Conservation (phyloP, 371 early-diverging fungal species). For the Saksenaea vasiformis region DNA sequence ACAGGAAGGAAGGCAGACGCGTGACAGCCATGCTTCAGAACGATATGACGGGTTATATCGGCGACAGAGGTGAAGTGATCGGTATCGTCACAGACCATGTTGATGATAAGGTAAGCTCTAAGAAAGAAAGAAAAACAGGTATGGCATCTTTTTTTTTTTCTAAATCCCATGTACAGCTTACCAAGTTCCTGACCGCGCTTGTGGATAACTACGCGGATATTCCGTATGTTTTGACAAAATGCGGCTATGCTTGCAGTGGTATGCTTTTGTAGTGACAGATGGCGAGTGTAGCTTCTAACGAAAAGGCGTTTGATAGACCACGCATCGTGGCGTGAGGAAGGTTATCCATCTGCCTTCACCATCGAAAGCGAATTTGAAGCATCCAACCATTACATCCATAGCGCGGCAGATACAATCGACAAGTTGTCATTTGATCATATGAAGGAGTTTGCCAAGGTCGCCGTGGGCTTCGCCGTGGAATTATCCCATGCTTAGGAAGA, state of each 20-base stretch:
- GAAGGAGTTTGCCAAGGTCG: slow-evolving; percentile 81
- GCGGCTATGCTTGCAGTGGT: slow-evolving; percentile 71
- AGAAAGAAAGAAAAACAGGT: not conserved
- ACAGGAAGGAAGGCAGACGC: slow-evolving; percentile 54
- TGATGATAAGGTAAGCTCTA: slow-evolving; percentile 46
- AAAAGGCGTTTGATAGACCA: slow-evolving; percentile 66
- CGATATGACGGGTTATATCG: slow-evolving; percentile 85
- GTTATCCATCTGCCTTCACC: slow-evolving; percentile 84
- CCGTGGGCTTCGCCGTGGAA: slow-evolving; percentile 85
- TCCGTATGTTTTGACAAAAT: slow-evolving; percentile 58
- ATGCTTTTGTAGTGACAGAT: slow-evolving; percentile 13
- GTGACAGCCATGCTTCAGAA: slow-evolving; percentile 79
- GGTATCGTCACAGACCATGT: slow-evolving; percentile 87
- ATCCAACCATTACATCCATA: slow-evolving; percentile 75
- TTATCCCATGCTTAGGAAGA: slow-evolving; percentile 45
- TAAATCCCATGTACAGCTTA: slow-evolving; percentile 44
- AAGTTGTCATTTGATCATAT: slow-evolving; percentile 86
- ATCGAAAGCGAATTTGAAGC: slow-evolving; percentile 81
- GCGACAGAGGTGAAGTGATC: slow-evolving; percentile 63
- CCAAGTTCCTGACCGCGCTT: slow-evolving; percentile 60
- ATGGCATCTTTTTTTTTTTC: not conserved
- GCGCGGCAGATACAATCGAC: slow-evolving; percentile 67
- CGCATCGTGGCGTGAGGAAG: slow-evolving; percentile 87
- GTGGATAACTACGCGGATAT: slow-evolving; percentile 57
- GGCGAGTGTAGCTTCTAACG: slow-evolving; percentile 29